Percentiles rank a stretch among this genome's conserved stretches.
phyloP scores from a whole-genome alignment of 352 stramenopile genomes.

The Phytophthora ohioensis region DNA sequence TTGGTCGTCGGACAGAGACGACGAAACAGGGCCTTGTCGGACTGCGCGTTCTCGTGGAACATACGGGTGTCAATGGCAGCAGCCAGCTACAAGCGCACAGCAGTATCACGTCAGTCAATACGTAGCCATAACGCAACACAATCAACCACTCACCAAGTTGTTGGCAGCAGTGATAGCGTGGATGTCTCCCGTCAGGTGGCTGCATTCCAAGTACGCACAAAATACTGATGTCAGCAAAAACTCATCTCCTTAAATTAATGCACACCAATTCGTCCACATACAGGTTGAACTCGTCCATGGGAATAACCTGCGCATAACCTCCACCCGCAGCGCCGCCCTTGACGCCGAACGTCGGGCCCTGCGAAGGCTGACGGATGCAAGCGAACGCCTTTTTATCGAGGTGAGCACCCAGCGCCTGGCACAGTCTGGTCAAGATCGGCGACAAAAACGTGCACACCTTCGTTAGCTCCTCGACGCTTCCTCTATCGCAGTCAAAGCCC shows the following conservation, averaged over 20 bases:
- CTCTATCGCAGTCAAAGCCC: background rate
- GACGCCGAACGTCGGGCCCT: conserved; percentile 99
- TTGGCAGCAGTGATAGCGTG: conserved; percentile 98
- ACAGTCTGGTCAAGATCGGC: conserved; percentile 71
- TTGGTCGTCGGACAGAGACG: conserved; percentile 88
- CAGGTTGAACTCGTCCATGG: conserved; percentile 99
- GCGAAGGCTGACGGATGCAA: conserved; percentile 97
- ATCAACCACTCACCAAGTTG: conserved; percentile 85
- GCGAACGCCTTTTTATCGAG: conserved; percentile 95
- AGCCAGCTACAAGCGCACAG: conserved; percentile 72
- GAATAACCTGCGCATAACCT: conserved; percentile 95
- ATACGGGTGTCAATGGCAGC: conserved; percentile 98
- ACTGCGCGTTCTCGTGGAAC: conserved; percentile 95
- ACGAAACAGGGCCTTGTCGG: conserved; percentile 87
- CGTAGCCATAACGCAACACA: background rate
- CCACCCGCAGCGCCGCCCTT: conserved; percentile 91
- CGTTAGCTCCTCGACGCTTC: background rate
- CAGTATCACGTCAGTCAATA: conserved; percentile 5
- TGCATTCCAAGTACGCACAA: conserved; percentile 28
- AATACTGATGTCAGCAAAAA: conserved; percentile 14
- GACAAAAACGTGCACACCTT: conserved; percentile 56
- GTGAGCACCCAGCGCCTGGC: conserved; percentile 94
- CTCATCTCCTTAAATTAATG: background rate
- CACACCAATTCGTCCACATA: conserved; percentile 71
- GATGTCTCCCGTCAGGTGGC: conserved; percentile 98